Conservation (phyloP, 2,329 filamentous ascomycete species). For the Amylocarpus encephaloides region DNA sequence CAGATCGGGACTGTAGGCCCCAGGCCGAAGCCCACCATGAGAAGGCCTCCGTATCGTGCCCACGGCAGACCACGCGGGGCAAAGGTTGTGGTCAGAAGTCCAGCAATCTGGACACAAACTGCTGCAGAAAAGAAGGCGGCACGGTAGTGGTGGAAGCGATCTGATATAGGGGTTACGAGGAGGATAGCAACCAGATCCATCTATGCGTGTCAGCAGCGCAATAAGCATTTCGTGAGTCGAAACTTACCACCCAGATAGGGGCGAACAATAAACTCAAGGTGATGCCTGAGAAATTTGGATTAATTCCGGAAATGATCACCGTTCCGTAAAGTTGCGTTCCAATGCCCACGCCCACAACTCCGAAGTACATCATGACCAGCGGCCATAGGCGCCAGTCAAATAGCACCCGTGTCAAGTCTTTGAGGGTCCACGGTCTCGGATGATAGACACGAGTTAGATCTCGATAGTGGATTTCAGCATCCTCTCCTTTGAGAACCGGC, state of each 20-base stretch:
- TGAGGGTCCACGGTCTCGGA: conserved; percentile 62
- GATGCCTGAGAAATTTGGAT: conserved; percentile 64
- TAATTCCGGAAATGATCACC: conserved; percentile 76
- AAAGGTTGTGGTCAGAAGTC: conserved; percentile 73
- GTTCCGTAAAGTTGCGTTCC: conserved; percentile 84
- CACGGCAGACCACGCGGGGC: conserved; percentile 61
- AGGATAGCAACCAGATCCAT: conserved; percentile 87
- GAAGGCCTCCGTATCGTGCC: conserved; percentile 81
- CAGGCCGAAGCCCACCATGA: conserved; percentile 85
- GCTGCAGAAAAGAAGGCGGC: conserved; percentile 75
- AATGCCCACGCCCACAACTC: conserved; percentile 86
- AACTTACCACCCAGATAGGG: conserved; percentile 81
- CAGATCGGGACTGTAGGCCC: conserved; percentile 87
- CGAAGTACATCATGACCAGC: conserved; percentile 85
- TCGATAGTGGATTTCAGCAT: conserved; percentile 75
- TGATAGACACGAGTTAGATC: conserved; percentile 79
- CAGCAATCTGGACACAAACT: conserved; percentile 71
- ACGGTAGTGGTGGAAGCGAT: conserved; percentile 76
- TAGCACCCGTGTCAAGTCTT: conserved; percentile 63
- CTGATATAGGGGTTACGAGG: conserved; percentile 75
- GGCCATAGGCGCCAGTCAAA: conserved; percentile 88
- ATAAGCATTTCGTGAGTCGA: background rate
- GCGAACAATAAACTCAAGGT: conserved; percentile 78
- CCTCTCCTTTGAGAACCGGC: conserved; percentile 68
- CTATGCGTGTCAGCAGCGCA: conserved; percentile 34